phyloP scores from a whole-genome alignment of 768 basidiomycete species.

The Tricholoma matsutake region DNA sequence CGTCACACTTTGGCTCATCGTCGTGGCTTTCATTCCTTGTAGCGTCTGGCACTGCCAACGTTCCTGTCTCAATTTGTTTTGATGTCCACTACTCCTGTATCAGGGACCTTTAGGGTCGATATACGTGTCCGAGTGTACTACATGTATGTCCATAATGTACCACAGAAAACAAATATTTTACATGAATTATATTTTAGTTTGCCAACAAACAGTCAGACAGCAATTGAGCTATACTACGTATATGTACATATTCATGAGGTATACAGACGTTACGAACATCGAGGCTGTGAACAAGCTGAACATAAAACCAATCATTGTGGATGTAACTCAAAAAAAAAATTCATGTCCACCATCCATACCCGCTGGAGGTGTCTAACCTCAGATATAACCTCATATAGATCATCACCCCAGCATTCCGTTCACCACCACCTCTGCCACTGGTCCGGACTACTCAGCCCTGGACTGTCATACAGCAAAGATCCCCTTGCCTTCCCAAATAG shows the following conservation, averaged over 20 bases:
- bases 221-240: slow-evolving; percentile 1
- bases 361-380: slow-evolving; percentile 3
- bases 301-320: slow-evolving; percentile 2
- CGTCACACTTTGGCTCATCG: slow-evolving; percentile 9
- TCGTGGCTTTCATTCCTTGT: too few species aligned
- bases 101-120: too few species aligned
- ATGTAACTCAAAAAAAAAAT: neutral
- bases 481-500: slow-evolving; percentile 59
- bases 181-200: neutral
- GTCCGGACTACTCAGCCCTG: slow-evolving; percentile 56
- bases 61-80: neutral
- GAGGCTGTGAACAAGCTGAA: neutral
- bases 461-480: slow-evolving; percentile 67
- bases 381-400: slow-evolving; percentile 9
- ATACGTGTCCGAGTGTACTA: too few species aligned
- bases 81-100: too few species aligned
- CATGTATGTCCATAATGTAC: too few species aligned
- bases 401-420: slow-evolving; percentile 10
- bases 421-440: slow-evolving; percentile 53
- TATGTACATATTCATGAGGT: slow-evolving; percentile 7
- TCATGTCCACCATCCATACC: neutral
- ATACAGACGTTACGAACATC: slow-evolving; percentile 6
- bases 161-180: neutral
- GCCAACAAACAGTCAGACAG: neutral
- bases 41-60: neutral